Evolutionary conservation across 2,329 filamentous ascomycete genomes (phyloP).

Genomic region (Cryphonectria nitschkei): DNA sequence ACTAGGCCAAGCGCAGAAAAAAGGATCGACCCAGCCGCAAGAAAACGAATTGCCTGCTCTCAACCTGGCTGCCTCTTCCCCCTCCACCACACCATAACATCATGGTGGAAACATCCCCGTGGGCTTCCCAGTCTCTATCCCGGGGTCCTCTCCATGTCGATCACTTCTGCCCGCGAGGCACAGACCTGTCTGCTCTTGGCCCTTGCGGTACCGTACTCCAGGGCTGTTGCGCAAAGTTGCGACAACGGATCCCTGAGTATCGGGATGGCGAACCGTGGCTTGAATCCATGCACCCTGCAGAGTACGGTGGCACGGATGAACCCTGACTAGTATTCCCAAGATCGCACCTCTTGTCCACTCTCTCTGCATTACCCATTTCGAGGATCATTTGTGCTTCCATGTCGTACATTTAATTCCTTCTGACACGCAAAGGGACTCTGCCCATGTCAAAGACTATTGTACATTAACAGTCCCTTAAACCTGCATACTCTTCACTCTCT

Average conservation of each 20-base stretch:
- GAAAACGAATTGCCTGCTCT: not conserved
- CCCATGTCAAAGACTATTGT: not conserved
- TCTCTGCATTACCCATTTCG: not conserved
- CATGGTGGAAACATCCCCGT: not conserved
- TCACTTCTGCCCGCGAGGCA: not conserved
- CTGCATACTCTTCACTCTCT: not conserved
- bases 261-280: not conserved
- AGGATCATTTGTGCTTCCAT: not conserved
- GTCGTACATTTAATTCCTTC: not conserved
- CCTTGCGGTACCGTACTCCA: slow-evolving; percentile 6
- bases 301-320: not conserved
- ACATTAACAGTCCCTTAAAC: not conserved
- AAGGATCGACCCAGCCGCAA: not conserved
- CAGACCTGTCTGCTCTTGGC: not conserved
- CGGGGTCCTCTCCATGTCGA: not conserved
- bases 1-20: not conserved
- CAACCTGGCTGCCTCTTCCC: not conserved
- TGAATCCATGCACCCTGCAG: not conserved
- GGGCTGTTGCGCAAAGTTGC: not conserved
- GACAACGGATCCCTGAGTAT: not conserved
- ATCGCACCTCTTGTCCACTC: not conserved
- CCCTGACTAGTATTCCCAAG: not conserved
- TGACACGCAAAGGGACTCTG: not conserved
- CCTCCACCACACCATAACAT: no score
- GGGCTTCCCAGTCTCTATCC: not conserved